Evolutionary conservation across 257 asterid genomes (phyloP).

Genomic region (Linderniella brevidens): DNA sequence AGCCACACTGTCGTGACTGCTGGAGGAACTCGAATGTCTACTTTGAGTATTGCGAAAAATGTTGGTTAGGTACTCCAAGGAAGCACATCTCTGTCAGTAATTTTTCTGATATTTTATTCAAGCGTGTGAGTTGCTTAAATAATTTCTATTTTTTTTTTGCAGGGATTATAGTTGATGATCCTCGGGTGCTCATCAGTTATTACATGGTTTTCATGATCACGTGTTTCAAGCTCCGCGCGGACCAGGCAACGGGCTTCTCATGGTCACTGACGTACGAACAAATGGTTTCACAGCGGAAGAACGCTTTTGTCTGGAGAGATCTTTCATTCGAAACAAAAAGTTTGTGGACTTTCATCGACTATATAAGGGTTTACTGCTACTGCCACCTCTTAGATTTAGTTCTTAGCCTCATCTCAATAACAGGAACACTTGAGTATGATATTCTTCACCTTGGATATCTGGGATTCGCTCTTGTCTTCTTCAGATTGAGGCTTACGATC

Average conservation of each 20-base stretch:
- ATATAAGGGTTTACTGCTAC: conserved; percentile 92
- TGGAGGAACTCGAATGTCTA: conserved; percentile 54
- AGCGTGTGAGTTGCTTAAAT: too few species aligned
- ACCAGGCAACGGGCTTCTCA: conserved; percentile 51
- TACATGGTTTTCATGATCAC: conserved; percentile 77
- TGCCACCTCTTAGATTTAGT: conserved; percentile 97
- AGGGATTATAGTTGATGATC: conserved; percentile 90
- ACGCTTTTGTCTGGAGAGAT: conserved; percentile 88
- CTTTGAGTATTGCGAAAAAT: conserved; percentile 47
- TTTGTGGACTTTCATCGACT: conserved; percentile 97
- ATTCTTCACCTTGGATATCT: conserved; percentile 96
- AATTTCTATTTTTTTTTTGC: conserved; percentile 15
- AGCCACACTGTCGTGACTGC: conserved; percentile 71
- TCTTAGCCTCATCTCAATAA: conserved; percentile 68
- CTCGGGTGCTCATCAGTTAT: conserved; percentile 83
- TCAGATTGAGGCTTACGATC: conserved; percentile 82
- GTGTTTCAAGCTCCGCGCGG: conserved; percentile 88
- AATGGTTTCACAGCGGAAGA: conserved; percentile 76
- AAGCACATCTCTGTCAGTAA: too few species aligned
- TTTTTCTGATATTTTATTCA: too few species aligned
- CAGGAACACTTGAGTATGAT: conserved; percentile 96
- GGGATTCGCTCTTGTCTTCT: conserved; percentile 84
- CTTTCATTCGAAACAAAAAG: conserved; percentile 91
- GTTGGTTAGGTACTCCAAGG: conserved; percentile 71
- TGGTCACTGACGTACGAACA: conserved; percentile 63